These are phyloP conservation scores for Microthyrium microscopicum DNA, from an alignment of 2,329 filamentous ascomycete species.

Conservation along the genomic window DNA sequence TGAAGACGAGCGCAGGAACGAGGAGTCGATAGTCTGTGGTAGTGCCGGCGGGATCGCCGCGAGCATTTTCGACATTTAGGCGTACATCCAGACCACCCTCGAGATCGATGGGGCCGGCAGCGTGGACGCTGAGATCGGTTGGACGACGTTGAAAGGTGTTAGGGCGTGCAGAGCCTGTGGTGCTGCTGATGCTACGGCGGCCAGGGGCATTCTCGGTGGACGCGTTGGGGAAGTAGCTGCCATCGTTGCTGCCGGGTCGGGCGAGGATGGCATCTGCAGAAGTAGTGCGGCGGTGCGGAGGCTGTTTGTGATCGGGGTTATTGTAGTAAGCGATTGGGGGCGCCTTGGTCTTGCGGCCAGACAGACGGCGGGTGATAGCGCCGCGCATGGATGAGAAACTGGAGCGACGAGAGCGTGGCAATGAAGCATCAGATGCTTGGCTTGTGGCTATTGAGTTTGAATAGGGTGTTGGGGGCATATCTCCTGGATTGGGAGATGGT, in stretches of 20 bases:
- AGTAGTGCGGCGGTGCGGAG: no score
- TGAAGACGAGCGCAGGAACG: slow-evolving; percentile 54
- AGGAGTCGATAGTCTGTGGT: slow-evolving; percentile 77
- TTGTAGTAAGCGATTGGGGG: no score
- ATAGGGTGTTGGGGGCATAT: no score
- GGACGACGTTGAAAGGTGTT: slow-evolving; percentile 47
- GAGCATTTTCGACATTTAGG: slow-evolving; percentile 76
- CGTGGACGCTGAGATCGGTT: slow-evolving; percentile 40
- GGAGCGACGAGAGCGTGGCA: no score
- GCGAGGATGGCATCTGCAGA: no score
- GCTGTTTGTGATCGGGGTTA: no score
- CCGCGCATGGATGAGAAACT: no score
- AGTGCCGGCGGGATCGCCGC: slow-evolving; percentile 70
- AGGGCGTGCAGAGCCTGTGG: slow-evolving; percentile 1
- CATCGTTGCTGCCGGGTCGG: not conserved
- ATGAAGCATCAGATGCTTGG: no score
- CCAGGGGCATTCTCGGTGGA: not conserved
- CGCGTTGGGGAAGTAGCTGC: not conserved
- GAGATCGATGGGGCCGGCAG: slow-evolving; percentile 42
- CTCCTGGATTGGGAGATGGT: slow-evolving; percentile 38
- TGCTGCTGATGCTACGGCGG: no score
- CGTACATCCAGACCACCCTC: slow-evolving; percentile 74
- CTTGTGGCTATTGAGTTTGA: no score
- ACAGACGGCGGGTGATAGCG: no score
- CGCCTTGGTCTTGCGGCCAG: no score